Percentiles rank a stretch among this genome's conserved stretches.
Conservation (phyloP, 2,329 filamentous ascomycete species). For the Penicillium sp. region DNA sequence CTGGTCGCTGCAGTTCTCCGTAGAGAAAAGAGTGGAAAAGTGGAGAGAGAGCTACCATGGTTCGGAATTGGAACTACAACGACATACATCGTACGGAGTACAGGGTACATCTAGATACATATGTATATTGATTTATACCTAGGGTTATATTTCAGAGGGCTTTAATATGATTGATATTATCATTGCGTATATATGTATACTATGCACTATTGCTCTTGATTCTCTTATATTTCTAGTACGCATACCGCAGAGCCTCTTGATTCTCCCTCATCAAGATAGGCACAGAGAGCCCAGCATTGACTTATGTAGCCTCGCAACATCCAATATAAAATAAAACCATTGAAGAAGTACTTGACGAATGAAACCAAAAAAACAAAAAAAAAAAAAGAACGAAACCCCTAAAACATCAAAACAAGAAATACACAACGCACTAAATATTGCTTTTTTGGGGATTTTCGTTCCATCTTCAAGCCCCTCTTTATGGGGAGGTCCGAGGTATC, state of each 20-base stretch:
- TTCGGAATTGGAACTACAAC: constrained; percentile 26
- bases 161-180: not conserved
- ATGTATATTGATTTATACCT: not conserved
- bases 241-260: not conserved
- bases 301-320: not conserved
- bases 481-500: constrained; percentile 30
- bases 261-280: not conserved
- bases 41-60: constrained; percentile 24
- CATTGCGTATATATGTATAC: not conserved
- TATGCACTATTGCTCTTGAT: not conserved
- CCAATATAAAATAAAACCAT: not conserved
- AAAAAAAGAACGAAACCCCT: no score
- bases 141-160: not conserved
- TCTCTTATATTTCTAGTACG: not conserved
- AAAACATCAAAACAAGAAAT: not conserved
- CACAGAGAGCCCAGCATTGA: constrained; percentile 3
- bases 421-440: not conserved
- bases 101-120: no score
- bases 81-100: not conserved
- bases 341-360: not conserved
- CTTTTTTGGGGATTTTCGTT: constrained; percentile 25
- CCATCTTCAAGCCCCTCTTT: constrained; percentile 21
- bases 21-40: constrained; percentile 18
- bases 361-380: not conserved
- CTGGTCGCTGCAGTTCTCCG: not conserved